Percentiles rank a stretch among this genome's conserved stretches.
Conservation (phyloP, 805 yeast species). For the Candida sphagnicola region DNA sequence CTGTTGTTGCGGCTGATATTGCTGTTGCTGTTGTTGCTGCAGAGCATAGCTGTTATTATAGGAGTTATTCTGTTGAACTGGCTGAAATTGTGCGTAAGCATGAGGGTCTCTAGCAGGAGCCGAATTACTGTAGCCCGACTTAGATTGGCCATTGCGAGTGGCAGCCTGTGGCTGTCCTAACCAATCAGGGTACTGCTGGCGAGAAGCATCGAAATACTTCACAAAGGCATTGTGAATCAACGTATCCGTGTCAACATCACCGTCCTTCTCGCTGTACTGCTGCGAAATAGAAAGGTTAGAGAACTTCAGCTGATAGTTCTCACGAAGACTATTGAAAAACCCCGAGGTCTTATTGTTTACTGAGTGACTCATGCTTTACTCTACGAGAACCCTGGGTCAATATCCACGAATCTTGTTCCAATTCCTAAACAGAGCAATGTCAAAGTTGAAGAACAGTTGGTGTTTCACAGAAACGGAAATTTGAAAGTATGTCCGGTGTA, state of each 20-base stretch:
- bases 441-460: no score
- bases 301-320: conserved; percentile 34
- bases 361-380: conserved; percentile 4
- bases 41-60: conserved; percentile 11
- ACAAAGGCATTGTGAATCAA: conserved; percentile 42
- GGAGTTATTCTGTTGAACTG: conserved; percentile 11
- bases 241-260: conserved; percentile 33
- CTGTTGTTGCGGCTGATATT: conserved; percentile 1
- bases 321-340: conserved; percentile 32
- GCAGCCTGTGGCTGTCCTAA: conserved; percentile 27
- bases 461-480: no score
- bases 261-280: conserved; percentile 33
- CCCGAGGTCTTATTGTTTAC: conserved; percentile 5
- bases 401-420: no score
- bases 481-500: no score
- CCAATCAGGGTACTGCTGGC: conserved; percentile 42
- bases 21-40: conserved; percentile 9
- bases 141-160: no score
- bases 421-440: no score
- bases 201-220: conserved; percentile 28
- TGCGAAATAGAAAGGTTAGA: conserved; percentile 30
- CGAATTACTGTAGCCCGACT: background rate
- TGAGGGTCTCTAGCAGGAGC: conserved; percentile 4
- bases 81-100: conserved; percentile 11
- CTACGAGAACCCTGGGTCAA: no score